Evolutionary conservation across 345 rosid genomes (phyloP).

Genomic region (Eucalyptus virginea): DNA sequence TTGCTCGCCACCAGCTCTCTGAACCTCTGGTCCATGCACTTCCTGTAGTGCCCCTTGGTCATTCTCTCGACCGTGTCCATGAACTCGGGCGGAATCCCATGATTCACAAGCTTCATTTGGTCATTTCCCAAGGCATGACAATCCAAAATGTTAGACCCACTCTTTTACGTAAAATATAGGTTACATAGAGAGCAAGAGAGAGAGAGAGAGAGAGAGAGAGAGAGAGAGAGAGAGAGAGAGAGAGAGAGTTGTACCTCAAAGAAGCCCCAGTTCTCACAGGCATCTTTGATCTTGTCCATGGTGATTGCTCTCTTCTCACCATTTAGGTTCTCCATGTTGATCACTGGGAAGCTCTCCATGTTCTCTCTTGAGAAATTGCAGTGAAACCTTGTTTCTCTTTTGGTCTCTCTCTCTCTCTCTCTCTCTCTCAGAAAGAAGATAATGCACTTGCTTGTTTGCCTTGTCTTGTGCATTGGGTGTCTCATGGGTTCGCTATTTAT

Average conservation of each 20-base stretch:
- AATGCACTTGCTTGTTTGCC: not conserved
- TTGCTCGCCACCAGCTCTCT: constrained; percentile 56
- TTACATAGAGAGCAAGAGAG: not conserved
- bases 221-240: not conserved
- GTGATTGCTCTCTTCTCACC: constrained; percentile 47
- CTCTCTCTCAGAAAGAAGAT: not conserved
- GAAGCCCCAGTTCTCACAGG: constrained; percentile 98
- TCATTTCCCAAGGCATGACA: not conserved
- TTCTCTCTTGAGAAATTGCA: not conserved
- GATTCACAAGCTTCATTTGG: constrained; percentile 48
- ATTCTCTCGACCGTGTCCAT: constrained; percentile 67
- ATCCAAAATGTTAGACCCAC: not conserved
- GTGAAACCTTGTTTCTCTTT: not conserved
- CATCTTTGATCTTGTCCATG: constrained; percentile 76
- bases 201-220: not conserved
- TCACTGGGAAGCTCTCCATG: constrained; percentile 69
- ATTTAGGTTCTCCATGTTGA: constrained; percentile 47
- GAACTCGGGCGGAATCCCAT: constrained; percentile 56
- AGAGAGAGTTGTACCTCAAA: constrained; percentile 47
- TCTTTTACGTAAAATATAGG: not conserved
- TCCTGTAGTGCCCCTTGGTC: constrained; percentile 77
- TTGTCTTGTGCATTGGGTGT: not conserved
- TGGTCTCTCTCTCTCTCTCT: not conserved
- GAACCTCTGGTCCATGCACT: constrained; percentile 81
- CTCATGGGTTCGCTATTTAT: not conserved